phyloP scores from a whole-genome alignment of 257 asterid species.

The Solanum corneliomulleri region DNA sequence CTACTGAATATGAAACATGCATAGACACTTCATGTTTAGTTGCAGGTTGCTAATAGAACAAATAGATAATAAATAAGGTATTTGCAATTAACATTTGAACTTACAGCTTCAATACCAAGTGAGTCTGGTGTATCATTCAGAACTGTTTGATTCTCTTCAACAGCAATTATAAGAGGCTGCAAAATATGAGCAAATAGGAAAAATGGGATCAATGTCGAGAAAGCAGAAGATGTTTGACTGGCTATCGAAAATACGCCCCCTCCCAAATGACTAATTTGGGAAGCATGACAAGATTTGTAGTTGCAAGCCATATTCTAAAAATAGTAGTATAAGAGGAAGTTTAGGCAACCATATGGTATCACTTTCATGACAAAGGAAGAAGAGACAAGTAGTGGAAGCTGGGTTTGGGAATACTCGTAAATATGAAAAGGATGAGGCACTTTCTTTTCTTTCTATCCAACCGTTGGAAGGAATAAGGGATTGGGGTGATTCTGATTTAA shows the following conservation, averaged over 20 bases:
- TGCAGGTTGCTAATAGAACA: background rate
- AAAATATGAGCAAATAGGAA: background rate
- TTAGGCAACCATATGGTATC: background rate
- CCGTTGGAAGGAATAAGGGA: background rate
- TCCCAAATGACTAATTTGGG: background rate
- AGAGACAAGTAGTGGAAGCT: background rate
- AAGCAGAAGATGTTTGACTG: background rate
- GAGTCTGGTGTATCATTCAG: conserved; percentile 65
- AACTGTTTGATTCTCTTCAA: conserved; percentile 84
- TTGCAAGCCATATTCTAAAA: background rate
- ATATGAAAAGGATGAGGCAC: background rate
- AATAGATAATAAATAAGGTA: background rate
- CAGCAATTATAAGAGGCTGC: conserved; percentile 79
- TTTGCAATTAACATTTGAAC: conserved; percentile 3
- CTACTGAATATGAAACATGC: background rate
- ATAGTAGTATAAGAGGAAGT: background rate
- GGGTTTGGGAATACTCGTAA: background rate
- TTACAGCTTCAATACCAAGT: conserved; percentile 65
- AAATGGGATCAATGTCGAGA: background rate
- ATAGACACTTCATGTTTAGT: background rate
- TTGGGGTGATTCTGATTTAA: background rate
- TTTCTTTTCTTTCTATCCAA: background rate
- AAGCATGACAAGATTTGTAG: background rate
- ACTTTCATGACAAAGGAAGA: background rate
- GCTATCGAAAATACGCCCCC: background rate